A percentile compares a stretch with the other conserved stretches of the same genome.
Conservation (phyloP, 2,329 filamentous ascomycete species). For the Exophiala sideris region DNA sequence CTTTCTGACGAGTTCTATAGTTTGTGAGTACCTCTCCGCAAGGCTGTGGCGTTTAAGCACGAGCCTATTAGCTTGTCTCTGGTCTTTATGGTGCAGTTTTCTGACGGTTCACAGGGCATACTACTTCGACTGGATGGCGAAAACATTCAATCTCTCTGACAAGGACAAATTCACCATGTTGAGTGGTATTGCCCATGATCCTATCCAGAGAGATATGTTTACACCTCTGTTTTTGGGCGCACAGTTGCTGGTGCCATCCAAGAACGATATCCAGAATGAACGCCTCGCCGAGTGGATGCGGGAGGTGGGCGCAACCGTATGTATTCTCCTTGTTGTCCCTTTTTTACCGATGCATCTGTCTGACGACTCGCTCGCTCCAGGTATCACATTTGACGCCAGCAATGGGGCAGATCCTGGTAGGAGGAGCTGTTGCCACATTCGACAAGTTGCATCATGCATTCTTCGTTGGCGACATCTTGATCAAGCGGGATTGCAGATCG, state of each 20-base stretch:
- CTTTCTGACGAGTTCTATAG: too few relatives aligned
- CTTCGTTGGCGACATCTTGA: slow-evolving; percentile 88
- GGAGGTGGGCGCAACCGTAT: slow-evolving; percentile 66
- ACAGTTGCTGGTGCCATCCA: slow-evolving; percentile 71
- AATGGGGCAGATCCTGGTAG: slow-evolving; percentile 94
- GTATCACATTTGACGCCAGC: slow-evolving; percentile 83
- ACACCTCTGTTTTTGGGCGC: slow-evolving; percentile 85
- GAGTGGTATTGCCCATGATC: slow-evolving; percentile 71
- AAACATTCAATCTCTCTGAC: slow-evolving; percentile 70
- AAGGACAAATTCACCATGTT: slow-evolving; percentile 78
- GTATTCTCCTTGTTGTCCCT: too few relatives aligned
- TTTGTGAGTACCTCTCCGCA: too few relatives aligned
- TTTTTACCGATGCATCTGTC: too few relatives aligned
- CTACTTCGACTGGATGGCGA: slow-evolving; percentile 92
- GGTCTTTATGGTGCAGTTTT: too few relatives aligned
- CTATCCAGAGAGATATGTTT: slow-evolving; percentile 69
- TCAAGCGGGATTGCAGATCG: slow-evolving; percentile 73
- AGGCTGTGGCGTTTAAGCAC: too few relatives aligned
- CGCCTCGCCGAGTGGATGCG: slow-evolving; percentile 84
- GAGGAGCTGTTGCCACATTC: slow-evolving; percentile 73
- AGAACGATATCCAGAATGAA: slow-evolving; percentile 83
- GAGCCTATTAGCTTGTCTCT: too few relatives aligned
- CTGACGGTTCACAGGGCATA: slow-evolving; percentile 53
- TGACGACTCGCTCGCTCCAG: too few relatives aligned
- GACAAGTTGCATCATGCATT: slow-evolving; percentile 74